Conservation (phyloP, 2,329 filamentous ascomycete genomes). For the Venturiaceae sp. region DNA sequence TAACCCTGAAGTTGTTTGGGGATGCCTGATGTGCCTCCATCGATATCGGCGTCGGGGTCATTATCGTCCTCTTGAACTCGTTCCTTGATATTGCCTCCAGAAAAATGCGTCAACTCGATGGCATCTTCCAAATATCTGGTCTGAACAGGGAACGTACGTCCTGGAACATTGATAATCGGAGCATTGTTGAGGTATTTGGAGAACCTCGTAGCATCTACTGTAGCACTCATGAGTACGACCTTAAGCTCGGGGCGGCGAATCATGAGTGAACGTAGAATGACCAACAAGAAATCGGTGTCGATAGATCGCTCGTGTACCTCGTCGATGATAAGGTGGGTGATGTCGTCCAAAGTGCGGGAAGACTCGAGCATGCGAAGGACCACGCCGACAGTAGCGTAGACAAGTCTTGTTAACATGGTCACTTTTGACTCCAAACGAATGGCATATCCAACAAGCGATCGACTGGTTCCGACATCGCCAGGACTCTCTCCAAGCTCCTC, state of each 20-base stretch:
- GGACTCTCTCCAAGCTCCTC: slow-evolving; percentile 85
- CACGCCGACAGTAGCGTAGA: slow-evolving; percentile 84
- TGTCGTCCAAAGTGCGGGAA: slow-evolving; percentile 73
- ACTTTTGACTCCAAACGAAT: slow-evolving; percentile 88
- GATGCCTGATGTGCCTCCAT: slow-evolving; percentile 45
- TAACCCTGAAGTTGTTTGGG: slow-evolving; percentile 62
- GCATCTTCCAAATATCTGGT: slow-evolving; percentile 88
- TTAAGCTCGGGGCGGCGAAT: slow-evolving; percentile 71
- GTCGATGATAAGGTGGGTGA: slow-evolving; percentile 92
- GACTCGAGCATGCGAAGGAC: slow-evolving; percentile 97
- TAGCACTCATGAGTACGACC: slow-evolving; percentile 94
- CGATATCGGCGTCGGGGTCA: slow-evolving; percentile 32
- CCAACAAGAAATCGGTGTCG: slow-evolving; percentile 90
- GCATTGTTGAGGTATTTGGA: slow-evolving; percentile 80
- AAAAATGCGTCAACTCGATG: slow-evolving; percentile 74
- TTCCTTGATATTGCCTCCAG: slow-evolving; percentile 41
- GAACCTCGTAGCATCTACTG: slow-evolving; percentile 85
- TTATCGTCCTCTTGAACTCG: slow-evolving; percentile 28
- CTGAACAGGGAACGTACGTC: slow-evolving; percentile 85
- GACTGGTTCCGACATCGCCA: slow-evolving; percentile 68
- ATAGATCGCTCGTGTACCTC: slow-evolving; percentile 93
- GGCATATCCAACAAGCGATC: slow-evolving; percentile 87
- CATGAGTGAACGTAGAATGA: slow-evolving; percentile 80
- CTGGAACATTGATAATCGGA: slow-evolving; percentile 82
- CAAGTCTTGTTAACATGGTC: slow-evolving; percentile 67